These are phyloP conservation scores for Carex scoparia DNA, from an alignment of 176 grass and related monocot species.

Conservation along the genomic window DNA sequence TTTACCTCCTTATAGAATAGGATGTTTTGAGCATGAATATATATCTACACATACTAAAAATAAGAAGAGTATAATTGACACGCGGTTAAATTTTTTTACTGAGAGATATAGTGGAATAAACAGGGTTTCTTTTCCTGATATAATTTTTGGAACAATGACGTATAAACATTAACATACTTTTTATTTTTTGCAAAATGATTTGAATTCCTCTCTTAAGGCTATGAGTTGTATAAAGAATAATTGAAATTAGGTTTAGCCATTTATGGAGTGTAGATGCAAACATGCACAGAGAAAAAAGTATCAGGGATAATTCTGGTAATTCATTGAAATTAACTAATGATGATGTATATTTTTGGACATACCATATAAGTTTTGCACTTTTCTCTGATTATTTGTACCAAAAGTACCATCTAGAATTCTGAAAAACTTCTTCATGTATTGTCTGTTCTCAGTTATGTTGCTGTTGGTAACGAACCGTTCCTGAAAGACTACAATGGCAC, in stretches of 20 bases:
- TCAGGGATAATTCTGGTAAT: neutral
- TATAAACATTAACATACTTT: neutral
- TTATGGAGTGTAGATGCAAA: neutral
- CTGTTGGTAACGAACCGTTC: conserved; percentile 82
- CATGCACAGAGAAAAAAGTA: neutral
- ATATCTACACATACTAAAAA: neutral
- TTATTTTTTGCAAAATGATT: neutral
- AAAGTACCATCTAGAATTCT: neutral
- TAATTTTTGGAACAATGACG: neutral
- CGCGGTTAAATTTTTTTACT: neutral
- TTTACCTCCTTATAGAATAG: neutral
- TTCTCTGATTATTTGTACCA: neutral
- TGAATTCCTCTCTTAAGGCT: neutral
- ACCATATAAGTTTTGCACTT: neutral
- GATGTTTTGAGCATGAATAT: neutral
- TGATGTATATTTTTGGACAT: neutral
- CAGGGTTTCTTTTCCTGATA: neutral
- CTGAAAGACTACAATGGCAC: conserved; percentile 50
- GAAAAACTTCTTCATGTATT: neutral
- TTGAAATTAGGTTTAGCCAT: neutral
- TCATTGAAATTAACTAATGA: neutral
- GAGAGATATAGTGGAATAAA: neutral
- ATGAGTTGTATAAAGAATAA: neutral
- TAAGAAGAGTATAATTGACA: neutral
- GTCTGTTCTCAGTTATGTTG: conserved; percentile 31